Conservation (phyloP, 768 basidiomycete genomes). For the Mycena olivaceomarginata region DNA sequence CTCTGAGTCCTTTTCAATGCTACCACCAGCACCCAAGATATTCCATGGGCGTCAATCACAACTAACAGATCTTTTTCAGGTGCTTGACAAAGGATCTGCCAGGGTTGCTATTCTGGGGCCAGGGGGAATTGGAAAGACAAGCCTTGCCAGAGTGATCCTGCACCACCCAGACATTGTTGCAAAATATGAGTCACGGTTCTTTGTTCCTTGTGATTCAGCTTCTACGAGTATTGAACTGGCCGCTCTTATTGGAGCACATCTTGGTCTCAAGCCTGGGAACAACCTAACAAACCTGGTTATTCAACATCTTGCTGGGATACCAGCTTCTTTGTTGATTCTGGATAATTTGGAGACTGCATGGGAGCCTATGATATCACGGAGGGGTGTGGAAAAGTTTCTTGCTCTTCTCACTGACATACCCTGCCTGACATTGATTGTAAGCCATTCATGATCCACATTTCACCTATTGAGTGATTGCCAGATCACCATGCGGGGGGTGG, state of each 20-base stretch:
- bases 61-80: not conserved
- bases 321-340: constrained; percentile 3
- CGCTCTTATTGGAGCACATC: not conserved
- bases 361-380: not conserved
- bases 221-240: not conserved
- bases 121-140: too few species aligned
- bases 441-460: not conserved
- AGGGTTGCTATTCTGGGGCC: not conserved
- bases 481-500: not conserved
- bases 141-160: too few species aligned
- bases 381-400: constrained; percentile 15
- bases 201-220: constrained; percentile 16
- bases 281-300: not conserved
- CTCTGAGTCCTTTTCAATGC: too few species aligned
- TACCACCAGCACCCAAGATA: too few species aligned
- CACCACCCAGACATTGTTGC: not conserved
- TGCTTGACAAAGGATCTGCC: not conserved
- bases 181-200: constrained; percentile 8
- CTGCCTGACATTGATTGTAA: constrained; percentile 14
- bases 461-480: not conserved
- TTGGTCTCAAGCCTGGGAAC: not conserved
- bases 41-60: constrained; percentile 31
- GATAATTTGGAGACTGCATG: constrained; percentile 30
- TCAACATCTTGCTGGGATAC: not conserved
- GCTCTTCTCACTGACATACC: constrained; percentile 11